A percentile compares a stretch with the other conserved stretches of the same genome.
Conservation (phyloP, 2,329 filamentous ascomycete species). For the Beauveria sp. region DNA sequence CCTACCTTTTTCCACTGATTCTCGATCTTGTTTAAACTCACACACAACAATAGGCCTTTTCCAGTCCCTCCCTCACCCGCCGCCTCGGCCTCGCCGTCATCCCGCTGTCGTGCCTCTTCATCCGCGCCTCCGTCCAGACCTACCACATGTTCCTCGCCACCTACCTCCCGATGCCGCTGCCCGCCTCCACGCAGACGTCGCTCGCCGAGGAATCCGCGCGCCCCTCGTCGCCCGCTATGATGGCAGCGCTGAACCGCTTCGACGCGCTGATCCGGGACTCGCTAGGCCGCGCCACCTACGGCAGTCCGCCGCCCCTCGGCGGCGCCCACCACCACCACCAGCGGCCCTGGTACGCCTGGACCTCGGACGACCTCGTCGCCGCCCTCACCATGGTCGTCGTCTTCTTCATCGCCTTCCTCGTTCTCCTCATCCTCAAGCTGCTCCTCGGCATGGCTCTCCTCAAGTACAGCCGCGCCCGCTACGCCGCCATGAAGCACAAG, state of each 20-base stretch:
- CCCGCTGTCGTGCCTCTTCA: conserved; percentile 88
- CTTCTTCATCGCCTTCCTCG: conserved; percentile 75
- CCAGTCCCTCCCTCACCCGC: conserved; percentile 80
- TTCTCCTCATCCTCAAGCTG: conserved; percentile 77
- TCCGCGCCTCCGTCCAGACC: conserved; percentile 87
- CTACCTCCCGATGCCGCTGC: conserved; percentile 67
- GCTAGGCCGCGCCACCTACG: conserved; percentile 66
- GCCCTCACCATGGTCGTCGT: conserved; percentile 76
- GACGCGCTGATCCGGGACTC: conserved; percentile 69
- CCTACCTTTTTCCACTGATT: not conserved
- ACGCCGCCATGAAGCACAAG: conserved; percentile 68
- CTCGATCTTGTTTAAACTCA: conserved; percentile 5
- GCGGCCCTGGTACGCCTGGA: conserved; percentile 47
- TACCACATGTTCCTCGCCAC: conserved; percentile 97
- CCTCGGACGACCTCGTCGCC: conserved; percentile 66
- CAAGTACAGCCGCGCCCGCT: conserved; percentile 69
- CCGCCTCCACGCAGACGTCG: conserved; percentile 57
- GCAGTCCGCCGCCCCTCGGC: conserved; percentile 35
- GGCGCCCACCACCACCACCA: conserved; percentile 19
- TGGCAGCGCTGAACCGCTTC: conserved; percentile 70
- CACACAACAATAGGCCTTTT: conserved; percentile 59
- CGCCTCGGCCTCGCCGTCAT: conserved; percentile 86
- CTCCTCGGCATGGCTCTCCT: conserved; percentile 83
- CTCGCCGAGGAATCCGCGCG: conserved; percentile 55
- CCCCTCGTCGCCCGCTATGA: conserved; percentile 64